Evolutionary conservation across 2,329 filamentous ascomycete genomes (phyloP), one percentile per base, ranked within the genome.

Genomic region (Grosmannia penicillata): DNA sequence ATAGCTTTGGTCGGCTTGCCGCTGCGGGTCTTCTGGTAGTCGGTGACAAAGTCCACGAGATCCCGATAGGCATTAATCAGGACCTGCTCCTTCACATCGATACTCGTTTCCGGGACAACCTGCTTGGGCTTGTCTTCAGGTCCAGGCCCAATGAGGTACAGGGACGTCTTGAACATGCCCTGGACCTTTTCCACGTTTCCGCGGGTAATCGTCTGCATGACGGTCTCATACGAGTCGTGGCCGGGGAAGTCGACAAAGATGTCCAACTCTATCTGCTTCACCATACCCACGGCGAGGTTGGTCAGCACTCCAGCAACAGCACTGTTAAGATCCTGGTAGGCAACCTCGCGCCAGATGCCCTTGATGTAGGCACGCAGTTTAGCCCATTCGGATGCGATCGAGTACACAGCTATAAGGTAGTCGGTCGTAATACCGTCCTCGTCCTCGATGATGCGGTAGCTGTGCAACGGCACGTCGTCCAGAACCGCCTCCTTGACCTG

Each of bases 231-330:
- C 0, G 57, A 58, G 10, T 66, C 58, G 35, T 62, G 53, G 0
- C 56, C 62, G 1, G 62, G 59, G 30, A 68, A 70, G 22, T 68
- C 60, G 15, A 58, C 43, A 38, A 63, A 66, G 1, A 69, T 62
- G 7, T 45, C 46, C 1, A 51, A 44, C 34, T 56, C 54, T 1
- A 55, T 53, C 34, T 55, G 49, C 37, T 61, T 56, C 19, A 68
- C 45, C 53, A 63, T 61, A 11, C 49, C 49, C 17, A 66, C 48
- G 13, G 62, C 62, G 7, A 62, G 37, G 33, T 58, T 63, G 6
- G 58, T 61, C 19, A 66, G 18, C 0, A 56, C 47, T 2, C 58
- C 64, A 2, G 63, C 66, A n/a, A 64, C 53, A 2, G 61, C 65
- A 31, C 52, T 53, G 42, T 70, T 68, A 13, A 68, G 51, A 4